Percentiles rank a stretch among this genome's conserved stretches.
phyloP scores from a whole-genome alignment of 495 filamentous ascomycete genomes.

The Tuber umbilicatum region DNA sequence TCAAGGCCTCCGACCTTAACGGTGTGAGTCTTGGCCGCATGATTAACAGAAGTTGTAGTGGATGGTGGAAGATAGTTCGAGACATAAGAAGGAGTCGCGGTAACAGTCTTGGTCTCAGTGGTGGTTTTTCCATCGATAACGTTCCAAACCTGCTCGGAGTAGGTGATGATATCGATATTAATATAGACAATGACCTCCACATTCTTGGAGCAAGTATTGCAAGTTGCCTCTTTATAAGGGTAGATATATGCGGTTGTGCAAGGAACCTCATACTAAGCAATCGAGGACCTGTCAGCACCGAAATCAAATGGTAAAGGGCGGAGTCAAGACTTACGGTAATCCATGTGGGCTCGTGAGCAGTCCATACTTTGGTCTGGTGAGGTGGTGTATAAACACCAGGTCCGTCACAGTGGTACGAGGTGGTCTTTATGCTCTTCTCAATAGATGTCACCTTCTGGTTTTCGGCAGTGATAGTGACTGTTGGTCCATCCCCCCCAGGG shows the following conservation, averaged over 20 bases:
- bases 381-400: constrained; percentile 10
- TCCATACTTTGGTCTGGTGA: constrained; percentile 13
- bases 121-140: neutral
- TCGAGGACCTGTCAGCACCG: neutral
- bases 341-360: constrained; percentile 14
- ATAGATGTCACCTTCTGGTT: constrained; percentile 8
- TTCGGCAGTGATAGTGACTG: constrained; percentile 2
- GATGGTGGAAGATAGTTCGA: neutral
- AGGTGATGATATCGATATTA: constrained; percentile 7
- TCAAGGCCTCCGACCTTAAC: constrained; percentile 38
- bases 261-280: constrained; percentile 13
- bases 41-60: neutral
- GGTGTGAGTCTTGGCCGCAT: constrained; percentile 15
- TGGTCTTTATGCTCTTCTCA: constrained; percentile 6
- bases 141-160: neutral
- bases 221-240: constrained; percentile 2
- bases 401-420: neutral
- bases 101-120: neutral
- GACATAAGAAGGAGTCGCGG: constrained; percentile 4
- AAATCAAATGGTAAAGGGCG: neutral
- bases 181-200: constrained; percentile 8
- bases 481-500: neutral
- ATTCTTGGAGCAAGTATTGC: neutral
- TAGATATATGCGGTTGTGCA: constrained; percentile 8
- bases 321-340: constrained; percentile 8